Conservation (phyloP, 1,284 basidiomycete genomes). For the Ustilago sp. region DNA sequence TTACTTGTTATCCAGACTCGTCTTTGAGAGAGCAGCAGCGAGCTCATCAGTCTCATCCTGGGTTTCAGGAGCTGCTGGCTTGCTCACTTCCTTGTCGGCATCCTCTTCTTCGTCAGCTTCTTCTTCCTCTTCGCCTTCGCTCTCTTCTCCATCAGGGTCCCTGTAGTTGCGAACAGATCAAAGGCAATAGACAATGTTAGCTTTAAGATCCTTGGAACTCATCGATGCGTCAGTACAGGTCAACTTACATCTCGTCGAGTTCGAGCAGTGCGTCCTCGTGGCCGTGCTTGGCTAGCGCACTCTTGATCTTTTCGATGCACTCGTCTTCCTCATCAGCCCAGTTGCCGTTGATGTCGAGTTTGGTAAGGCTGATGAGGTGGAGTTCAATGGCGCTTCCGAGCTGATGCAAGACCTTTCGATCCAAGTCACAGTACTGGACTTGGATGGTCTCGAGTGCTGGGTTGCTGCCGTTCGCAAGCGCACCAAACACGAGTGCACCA, state of each 20-base stretch:
- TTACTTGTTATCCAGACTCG: constrained; percentile 44
- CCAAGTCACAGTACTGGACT: constrained; percentile 66
- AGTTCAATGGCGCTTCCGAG: constrained; percentile 58
- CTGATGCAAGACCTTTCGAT: constrained; percentile 57
- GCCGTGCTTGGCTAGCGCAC: constrained; percentile 58
- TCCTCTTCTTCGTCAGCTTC: constrained; percentile 44
- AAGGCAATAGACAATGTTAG: neutral
- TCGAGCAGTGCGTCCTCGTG: constrained; percentile 61
- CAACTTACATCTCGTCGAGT: constrained; percentile 62
- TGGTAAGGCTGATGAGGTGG: constrained; percentile 48
- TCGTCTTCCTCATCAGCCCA: constrained; percentile 68
- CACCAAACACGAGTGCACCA: constrained; percentile 57
- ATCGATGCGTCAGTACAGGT: too few species aligned
- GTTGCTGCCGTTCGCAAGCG: constrained; percentile 57
- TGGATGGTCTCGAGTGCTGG: constrained; percentile 58
- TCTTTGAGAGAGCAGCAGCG: constrained; percentile 47
- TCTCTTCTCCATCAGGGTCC: constrained; percentile 67
- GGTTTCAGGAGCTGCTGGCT: constrained; percentile 8
- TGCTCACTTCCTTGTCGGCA: constrained; percentile 19
- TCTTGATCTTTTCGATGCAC: constrained; percentile 60
- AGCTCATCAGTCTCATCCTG: constrained; percentile 54
- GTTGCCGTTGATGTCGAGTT: constrained; percentile 68
- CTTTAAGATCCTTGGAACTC: neutral
- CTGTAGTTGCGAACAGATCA: constrained; percentile 4
- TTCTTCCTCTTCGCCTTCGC: constrained; percentile 58